A percentile compares a stretch with the other conserved stretches of the same genome.
Conservation (phyloP, 148 eudicot species). For the Dysphania ambrosioides region DNA sequence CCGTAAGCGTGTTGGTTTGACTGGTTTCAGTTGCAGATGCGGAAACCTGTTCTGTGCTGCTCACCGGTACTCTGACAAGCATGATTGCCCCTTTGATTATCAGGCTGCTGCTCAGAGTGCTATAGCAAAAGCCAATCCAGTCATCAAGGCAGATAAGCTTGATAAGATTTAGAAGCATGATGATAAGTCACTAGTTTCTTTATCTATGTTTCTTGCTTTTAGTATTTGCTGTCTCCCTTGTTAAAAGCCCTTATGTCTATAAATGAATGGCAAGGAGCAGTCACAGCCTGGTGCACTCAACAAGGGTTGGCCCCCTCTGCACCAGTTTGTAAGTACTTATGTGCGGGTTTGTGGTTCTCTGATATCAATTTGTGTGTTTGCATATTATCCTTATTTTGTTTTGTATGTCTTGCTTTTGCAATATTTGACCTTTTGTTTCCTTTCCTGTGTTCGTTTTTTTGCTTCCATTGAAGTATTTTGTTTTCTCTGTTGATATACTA, state of each 20-base stretch:
- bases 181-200: constrained; percentile 14
- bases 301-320: constrained; percentile 10
- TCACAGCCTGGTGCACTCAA: constrained; percentile 9
- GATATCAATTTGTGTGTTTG: background rate
- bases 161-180: constrained; percentile 35
- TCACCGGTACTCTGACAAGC: constrained; percentile 47
- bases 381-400: background rate
- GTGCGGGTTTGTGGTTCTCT: constrained; percentile 12
- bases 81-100: constrained; percentile 35
- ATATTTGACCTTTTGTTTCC: background rate
- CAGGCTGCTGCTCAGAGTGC: constrained; percentile 30
- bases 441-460: no score
- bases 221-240: constrained; percentile 22
- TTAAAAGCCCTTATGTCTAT: constrained; percentile 21
- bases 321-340: constrained; percentile 22
- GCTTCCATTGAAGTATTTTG: background rate
- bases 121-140: constrained; percentile 40
- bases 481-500: background rate
- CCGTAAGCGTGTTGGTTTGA: constrained; percentile 39
- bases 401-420: background rate
- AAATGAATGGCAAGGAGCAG: constrained; percentile 24
- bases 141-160: constrained; percentile 47
- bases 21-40: constrained; percentile 42
- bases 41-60: constrained; percentile 39
- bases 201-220: constrained; percentile 14